Percentiles rank a stretch among this genome's conserved stretches.
Evolutionary conservation across 345 rosid species (phyloP).

Genomic region (Gossypium raimondii): DNA sequence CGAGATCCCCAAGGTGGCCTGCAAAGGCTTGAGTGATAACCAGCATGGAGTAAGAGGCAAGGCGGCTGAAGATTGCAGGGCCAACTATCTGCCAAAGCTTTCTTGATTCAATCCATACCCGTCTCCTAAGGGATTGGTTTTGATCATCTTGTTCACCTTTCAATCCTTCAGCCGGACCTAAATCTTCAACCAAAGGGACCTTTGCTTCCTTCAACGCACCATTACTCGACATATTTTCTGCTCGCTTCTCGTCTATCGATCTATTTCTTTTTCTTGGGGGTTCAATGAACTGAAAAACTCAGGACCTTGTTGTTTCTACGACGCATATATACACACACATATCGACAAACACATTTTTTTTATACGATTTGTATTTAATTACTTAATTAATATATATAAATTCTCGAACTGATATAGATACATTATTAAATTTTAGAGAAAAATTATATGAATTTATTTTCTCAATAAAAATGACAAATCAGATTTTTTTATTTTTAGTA

Average conservation of each 20-base stretch:
- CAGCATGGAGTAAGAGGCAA: slow-evolving; percentile 73
- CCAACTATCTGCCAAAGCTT: slow-evolving; percentile 88
- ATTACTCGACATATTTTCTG: slow-evolving; percentile 12
- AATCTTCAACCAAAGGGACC: slow-evolving; percentile 29
- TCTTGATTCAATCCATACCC: slow-evolving; percentile 68
- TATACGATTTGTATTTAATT: too few species aligned
- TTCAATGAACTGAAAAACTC: background rate
- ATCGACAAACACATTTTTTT: background rate
- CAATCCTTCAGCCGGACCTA: background rate
- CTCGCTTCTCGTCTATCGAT: too few species aligned
- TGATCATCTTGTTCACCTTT: slow-evolving; percentile 7
- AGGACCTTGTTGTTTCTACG: background rate
- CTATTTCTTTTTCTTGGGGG: background rate
- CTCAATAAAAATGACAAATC: rapidly evolving
- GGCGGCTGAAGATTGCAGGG: slow-evolving; percentile 73
- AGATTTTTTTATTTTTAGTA: too few species aligned
- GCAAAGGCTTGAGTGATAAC: slow-evolving; percentile 94
- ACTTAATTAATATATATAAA: too few species aligned
- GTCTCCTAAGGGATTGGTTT: slow-evolving; percentile 20
- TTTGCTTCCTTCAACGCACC: slow-evolving; percentile 28
- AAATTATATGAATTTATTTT: rapidly evolving
- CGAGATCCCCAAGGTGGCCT: slow-evolving; percentile 87
- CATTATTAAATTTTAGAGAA: too few species aligned
- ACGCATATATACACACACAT: background rate
- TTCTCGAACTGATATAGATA: too few species aligned